These are phyloP conservation scores for Erysimum cheiri DNA, from an alignment of 441 rosid species.

Conservation along the genomic window DNA sequence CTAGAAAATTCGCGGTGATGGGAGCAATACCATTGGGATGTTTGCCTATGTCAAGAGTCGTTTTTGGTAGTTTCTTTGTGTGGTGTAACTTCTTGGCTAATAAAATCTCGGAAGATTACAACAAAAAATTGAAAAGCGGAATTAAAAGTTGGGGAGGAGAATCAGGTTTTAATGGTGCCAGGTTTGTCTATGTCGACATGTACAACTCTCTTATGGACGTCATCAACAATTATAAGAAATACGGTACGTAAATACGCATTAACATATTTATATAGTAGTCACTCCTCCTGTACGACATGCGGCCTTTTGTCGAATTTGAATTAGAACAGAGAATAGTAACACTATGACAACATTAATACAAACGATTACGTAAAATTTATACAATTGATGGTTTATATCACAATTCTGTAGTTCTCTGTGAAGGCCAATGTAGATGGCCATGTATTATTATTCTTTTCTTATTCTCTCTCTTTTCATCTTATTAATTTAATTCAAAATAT, in stretches of 20 bases:
- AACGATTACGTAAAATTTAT: no score
- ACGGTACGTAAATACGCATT: constrained; percentile 48
- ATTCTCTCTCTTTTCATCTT: no score
- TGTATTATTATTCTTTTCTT: no score
- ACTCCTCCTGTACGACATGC: no score
- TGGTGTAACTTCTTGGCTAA: constrained; percentile 27
- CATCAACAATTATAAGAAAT: constrained; percentile 46
- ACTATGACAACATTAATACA: no score
- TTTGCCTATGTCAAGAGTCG: constrained; percentile 34
- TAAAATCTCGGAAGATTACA: constrained; percentile 46
- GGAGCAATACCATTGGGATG: constrained; percentile 36
- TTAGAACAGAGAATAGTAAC: no score
- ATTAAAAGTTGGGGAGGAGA: constrained; percentile 12
- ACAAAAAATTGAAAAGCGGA: constrained; percentile 15
- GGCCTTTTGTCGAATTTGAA: no score
- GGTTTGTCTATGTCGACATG: constrained; percentile 57
- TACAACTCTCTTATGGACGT: constrained; percentile 55
- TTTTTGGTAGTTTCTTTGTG: neutral
- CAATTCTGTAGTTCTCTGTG: no score
- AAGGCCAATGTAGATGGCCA: no score
- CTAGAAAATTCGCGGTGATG: constrained; percentile 6
- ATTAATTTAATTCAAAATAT: no score
- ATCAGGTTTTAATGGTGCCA: constrained; percentile 44
- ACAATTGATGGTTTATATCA: no score
- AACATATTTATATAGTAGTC: neutral